A percentile compares a stretch with the other conserved stretches of the same genome.
phyloP scores from a whole-genome alignment of 2,329 filamentous ascomycete species.

The Phaeosphaeriaceae sp. region DNA sequence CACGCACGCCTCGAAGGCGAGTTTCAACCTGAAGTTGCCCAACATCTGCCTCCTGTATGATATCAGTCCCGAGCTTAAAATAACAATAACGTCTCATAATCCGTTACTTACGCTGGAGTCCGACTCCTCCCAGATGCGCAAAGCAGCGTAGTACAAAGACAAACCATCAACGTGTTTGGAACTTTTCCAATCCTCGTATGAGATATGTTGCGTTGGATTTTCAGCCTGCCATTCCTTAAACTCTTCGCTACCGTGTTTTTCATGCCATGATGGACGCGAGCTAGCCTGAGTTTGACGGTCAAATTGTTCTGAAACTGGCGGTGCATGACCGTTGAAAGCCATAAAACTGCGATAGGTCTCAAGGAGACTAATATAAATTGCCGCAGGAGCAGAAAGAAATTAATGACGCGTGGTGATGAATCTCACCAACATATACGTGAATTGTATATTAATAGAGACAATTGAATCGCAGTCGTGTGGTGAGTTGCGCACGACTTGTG shows the following conservation, averaged over 20 bases:
- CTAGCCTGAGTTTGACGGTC: conserved; percentile 12
- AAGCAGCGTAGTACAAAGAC: conserved; percentile 38
- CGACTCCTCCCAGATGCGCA: conserved; percentile 36
- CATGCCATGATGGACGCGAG: conserved; percentile 26
- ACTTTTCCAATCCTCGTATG: conserved; percentile 40
- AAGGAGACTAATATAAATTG: conserved; percentile 10
- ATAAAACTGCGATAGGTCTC: conserved; percentile 16
- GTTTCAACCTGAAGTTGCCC: conserved; percentile 20
- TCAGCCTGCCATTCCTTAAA: conserved; percentile 34
- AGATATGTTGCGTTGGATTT: conserved; percentile 27
- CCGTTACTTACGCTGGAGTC: conserved; percentile 32
- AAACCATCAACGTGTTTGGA: conserved; percentile 36
- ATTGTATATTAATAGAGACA: conserved; percentile 8
- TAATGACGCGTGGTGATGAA: conserved; percentile 14
- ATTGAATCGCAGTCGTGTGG: conserved; percentile 18
- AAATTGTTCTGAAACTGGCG: not conserved
- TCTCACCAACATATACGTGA: conserved; percentile 13
- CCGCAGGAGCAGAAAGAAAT: conserved; percentile 9
- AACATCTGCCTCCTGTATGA: conserved; percentile 32
- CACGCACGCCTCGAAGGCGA: conserved; percentile 27
- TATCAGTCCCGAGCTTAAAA: conserved; percentile 21
- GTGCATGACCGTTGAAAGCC: conserved; percentile 26
- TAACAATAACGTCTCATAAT: conserved; percentile 3
- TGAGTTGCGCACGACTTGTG: conserved; percentile 30
- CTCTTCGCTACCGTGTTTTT: conserved; percentile 28